Conservation (phyloP, 805 yeast species). For the Kockiozyma suomiensis region DNA sequence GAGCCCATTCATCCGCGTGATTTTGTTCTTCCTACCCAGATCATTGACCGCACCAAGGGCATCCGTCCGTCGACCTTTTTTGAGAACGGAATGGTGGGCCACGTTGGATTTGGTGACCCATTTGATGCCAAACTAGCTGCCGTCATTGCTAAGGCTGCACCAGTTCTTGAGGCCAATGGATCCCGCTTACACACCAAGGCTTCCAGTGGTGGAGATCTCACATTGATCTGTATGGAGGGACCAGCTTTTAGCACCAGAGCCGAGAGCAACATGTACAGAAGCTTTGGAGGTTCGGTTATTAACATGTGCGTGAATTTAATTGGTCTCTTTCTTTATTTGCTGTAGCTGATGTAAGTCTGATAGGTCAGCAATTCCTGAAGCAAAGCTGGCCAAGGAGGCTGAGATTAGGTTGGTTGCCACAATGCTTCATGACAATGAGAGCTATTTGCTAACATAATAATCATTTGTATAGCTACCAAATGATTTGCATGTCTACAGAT, state of each 20-base stretch:
- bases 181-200: slow-evolving; percentile 66
- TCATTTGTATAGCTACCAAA: slow-evolving; percentile 64
- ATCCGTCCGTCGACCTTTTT: slow-evolving; percentile 87
- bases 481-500: slow-evolving; percentile 99
- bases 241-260: slow-evolving; percentile 98
- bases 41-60: slow-evolving; percentile 96
- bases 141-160: slow-evolving; percentile 61
- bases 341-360: background rate
- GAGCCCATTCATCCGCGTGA: slow-evolving; percentile 90
- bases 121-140: slow-evolving; percentile 75
- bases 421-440: background rate
- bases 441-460: background rate
- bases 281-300: slow-evolving; percentile 93
- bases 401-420: slow-evolving; percentile 67
- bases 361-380: slow-evolving; percentile 86
- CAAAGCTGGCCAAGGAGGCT: slow-evolving; percentile 95
- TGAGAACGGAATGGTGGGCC: slow-evolving; percentile 93
- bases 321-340: background rate
- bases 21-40: slow-evolving; percentile 93
- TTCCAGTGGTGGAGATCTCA: slow-evolving; percentile 71
- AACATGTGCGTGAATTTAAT: slow-evolving; percentile 73
- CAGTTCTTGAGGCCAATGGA: slow-evolving; percentile 58
- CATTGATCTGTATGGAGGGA: slow-evolving; percentile 97
- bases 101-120: slow-evolving; percentile 97
- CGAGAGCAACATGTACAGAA: slow-evolving; percentile 80